Conservation (phyloP, 2,329 filamentous ascomycete species). For the Neoscytalidium dimidiatum region DNA sequence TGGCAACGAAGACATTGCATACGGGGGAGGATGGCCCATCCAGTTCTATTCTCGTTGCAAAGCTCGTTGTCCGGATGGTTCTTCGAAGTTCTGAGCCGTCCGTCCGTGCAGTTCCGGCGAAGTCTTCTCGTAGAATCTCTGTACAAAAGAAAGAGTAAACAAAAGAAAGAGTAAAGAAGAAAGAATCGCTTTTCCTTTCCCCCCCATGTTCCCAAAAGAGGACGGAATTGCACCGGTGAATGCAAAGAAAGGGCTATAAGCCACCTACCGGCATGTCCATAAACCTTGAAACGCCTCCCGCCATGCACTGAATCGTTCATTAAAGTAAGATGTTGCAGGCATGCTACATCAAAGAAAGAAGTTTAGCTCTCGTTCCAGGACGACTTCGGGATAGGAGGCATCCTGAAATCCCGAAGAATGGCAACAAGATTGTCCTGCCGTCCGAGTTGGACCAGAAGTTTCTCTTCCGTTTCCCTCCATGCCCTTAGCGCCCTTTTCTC, state of each 20-base stretch:
- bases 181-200: background rate
- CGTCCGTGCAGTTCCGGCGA: background rate
- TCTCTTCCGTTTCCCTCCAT: conserved; percentile 64
- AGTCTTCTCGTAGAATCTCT: background rate
- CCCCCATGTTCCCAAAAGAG: background rate
- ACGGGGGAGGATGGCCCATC: too few species aligned
- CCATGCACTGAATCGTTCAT: conserved; percentile 13
- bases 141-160: conserved; percentile 2
- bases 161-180: too few species aligned
- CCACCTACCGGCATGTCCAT: background rate
- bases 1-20: background rate
- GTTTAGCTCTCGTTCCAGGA: background rate
- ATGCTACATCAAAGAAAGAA: background rate
- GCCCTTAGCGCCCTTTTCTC: conserved; percentile 70
- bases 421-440: conserved; percentile 84
- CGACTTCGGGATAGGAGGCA: conserved; percentile 13
- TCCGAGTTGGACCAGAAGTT: conserved; percentile 75
- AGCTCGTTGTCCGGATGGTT: too few species aligned
- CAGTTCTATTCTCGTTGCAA: too few species aligned
- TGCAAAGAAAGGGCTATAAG: background rate
- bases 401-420: conserved; percentile 69
- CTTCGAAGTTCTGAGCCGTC: too few species aligned
- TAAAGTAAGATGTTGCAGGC: background rate
- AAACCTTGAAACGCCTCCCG: conserved; percentile 11
- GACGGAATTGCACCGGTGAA: background rate